phyloP scores from a whole-genome alignment of 805 yeast species.

The Zygotorulaspora danielsina region DNA sequence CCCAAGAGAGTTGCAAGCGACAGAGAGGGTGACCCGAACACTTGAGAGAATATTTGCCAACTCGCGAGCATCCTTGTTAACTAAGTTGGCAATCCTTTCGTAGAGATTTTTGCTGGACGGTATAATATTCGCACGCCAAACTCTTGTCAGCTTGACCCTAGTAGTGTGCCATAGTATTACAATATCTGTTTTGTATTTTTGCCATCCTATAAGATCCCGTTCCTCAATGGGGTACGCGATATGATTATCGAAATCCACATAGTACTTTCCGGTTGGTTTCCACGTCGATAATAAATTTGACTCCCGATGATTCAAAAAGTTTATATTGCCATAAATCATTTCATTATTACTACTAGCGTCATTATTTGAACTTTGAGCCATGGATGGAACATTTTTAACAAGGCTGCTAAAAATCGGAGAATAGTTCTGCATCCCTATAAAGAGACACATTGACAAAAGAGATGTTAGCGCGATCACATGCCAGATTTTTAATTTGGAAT shows the following conservation, averaged over 20 bases:
- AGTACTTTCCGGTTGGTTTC: conserved; percentile 24
- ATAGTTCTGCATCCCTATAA: conserved; percentile 11
- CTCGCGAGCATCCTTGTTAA: neutral
- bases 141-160: conserved; percentile 6
- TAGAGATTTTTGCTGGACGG: neutral
- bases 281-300: conserved; percentile 9
- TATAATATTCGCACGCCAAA: conserved; percentile 2
- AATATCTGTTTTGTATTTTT: conserved; percentile 11
- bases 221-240: conserved; percentile 19
- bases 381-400: conserved; percentile 3
- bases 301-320: conserved; percentile 11
- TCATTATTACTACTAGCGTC: conserved; percentile 1
- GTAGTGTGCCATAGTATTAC: conserved; percentile 17
- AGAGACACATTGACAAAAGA: conserved; percentile 12
- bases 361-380: conserved; percentile 3
- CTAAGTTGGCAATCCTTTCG: neutral
- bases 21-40: too few species aligned
- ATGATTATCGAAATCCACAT: conserved; percentile 26
- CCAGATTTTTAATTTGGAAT: conserved; percentile 12
- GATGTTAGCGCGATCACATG: conserved; percentile 15
- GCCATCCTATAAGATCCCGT: conserved; percentile 13
- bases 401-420: conserved; percentile 7
- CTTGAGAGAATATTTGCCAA: neutral
- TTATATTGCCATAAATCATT: conserved; percentile 12
- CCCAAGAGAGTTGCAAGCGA: too few species aligned